phyloP scores from a whole-genome alignment of 2,329 filamentous ascomycete species.

The Scedosporium aurantiacum region DNA sequence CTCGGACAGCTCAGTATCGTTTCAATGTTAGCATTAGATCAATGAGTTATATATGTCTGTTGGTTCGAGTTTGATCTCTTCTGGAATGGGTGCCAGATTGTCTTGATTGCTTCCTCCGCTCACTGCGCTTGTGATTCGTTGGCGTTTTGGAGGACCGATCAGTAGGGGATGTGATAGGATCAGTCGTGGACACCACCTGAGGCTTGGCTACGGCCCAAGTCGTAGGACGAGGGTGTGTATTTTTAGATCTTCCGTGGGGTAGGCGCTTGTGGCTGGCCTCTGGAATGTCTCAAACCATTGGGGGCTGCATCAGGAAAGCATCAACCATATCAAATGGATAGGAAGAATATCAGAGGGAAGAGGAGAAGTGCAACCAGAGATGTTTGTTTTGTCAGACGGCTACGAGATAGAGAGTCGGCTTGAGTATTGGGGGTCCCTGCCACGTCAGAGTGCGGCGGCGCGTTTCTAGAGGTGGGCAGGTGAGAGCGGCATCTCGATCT shows the following conservation, averaged over 20 bases:
- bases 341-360: neutral
- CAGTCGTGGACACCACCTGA: conserved; percentile 2
- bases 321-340: neutral
- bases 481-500: neutral
- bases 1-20: neutral
- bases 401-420: neutral
- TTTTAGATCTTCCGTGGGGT: neutral
- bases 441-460: neutral
- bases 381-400: neutral
- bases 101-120: no score
- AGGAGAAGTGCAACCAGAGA: neutral
- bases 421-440: neutral
- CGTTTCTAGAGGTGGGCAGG: neutral
- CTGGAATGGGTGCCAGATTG: no score
- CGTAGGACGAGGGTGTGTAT: neutral
- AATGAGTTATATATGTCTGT: no score
- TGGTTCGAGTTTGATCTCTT: no score
- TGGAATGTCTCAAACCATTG: neutral
- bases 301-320: neutral
- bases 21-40: neutral
- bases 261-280: neutral
- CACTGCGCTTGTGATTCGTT: no score
- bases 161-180: neutral
- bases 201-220: conserved; percentile 4
- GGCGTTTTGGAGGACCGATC: neutral